Base-by-base conservation (phyloP, 2,329 filamentous ascomycete genomes). In the Aspergillus carbonarius region DNA sequence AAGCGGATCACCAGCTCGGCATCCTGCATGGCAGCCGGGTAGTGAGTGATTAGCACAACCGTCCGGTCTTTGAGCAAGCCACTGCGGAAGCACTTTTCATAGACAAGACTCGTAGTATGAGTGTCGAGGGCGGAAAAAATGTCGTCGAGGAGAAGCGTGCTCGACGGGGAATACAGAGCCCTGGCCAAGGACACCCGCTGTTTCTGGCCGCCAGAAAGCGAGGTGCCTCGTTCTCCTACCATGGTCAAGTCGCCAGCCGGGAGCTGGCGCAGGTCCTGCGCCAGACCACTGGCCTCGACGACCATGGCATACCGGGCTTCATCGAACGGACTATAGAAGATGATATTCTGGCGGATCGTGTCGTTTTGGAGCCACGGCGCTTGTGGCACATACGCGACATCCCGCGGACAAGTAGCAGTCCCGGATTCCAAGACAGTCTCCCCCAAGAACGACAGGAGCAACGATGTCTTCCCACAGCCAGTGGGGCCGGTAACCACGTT, bases 301-400 rank as follows among this genome's bases (percentile, higher is more conserved):
- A 88, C 85, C 51, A 81, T 77, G 15, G 82, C 78, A 68, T 90
- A 90, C 23, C 85, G 76, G 6, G 64, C 61, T 10, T 79, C 73
- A 58, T 88, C 83, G 47, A 82, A 85, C 32, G 81, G 77, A 35
- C 77, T 80, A 15, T 84, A 85, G 59, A 88, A 88, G 2, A 87
- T 67, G 15, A 88, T 88, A 64, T 88, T 88, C 13, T 88, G 83
- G 1, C 82, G 80, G 49, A 88, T 85, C 2, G 82, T 87, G 77
- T 86, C 87, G 70, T 83, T 87, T 70, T 88, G 85, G 5, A 88
- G 74, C 85, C 85, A 88, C 0, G 86, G 83, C 0, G 84, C 82
- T 65, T 88, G 86, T 1, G 83, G 83, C 6, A 83, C 82, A 68
- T 82, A 86, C 0, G 57, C 86, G 78, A 60, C 82, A 81, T 71